Evolutionary conservation across 1,139 yeast genomes (phyloP), one percentile per base, ranked within the genome.

Genomic region (Kurtzmaniella quercitrusa): DNA sequence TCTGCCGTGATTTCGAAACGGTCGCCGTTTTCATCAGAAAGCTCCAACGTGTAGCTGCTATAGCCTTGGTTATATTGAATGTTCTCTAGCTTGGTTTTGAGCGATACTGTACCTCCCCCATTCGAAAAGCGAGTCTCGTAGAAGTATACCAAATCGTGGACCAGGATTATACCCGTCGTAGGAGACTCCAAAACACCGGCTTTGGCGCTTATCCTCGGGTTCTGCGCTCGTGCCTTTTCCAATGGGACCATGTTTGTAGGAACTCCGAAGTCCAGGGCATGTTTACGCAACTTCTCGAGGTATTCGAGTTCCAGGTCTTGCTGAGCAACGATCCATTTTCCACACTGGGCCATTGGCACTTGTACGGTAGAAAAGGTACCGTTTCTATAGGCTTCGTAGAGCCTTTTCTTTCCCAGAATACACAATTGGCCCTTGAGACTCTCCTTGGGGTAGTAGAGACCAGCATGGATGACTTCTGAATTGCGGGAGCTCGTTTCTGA

Each of bases 391-490:
- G 66, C 68, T 12, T 58, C 54, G 57, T 89, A 90, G 15, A 90
- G 70, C 60, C 81, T 63, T 18, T 79, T 60, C 54, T 87, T 89
- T 0, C 97, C 97, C 36, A 73, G 72, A 29, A 90, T 71, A 53
- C 96, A 90, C 37, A 90, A 64, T 52, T 70, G 65, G 1, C 88
- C 79, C 57, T 88, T 84, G 45, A 90, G 66, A 3, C 85, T 75
- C 46, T 78, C 77, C 11, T 68, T 65, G 0, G 96, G 95, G 55
- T 86, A 85, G 59, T 90, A 90, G 8, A 90, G 56, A 0, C 96
- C 97, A 0, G 96, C 96, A 62, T 90, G 97, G 31, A 90, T 84
- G 25, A 90, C 97, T 56, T 90, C 97, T 2, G 95, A 86, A 66
- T 90, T 90, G 42, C 96, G 69, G 11, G 94, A 78, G 2, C 95